Evolutionary conservation across 345 rosid species (phyloP).

Genomic region (Lagerstroemia speciosa): DNA sequence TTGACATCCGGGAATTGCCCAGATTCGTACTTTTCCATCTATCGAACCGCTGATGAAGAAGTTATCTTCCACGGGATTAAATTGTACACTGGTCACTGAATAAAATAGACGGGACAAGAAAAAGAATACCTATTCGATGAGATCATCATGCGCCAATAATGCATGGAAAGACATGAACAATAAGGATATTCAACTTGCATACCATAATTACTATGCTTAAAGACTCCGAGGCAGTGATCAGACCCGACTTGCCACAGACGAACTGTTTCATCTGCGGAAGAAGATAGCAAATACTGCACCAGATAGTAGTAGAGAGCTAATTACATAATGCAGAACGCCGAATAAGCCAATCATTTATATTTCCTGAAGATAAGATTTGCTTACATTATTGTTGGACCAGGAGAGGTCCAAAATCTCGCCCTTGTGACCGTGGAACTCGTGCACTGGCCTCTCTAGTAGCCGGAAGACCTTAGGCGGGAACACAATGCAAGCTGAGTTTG

Average conservation of each 20-base stretch:
- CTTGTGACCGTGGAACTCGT: slow-evolving; percentile 56
- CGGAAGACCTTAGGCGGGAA: slow-evolving; percentile 73
- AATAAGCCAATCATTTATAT: neutral
- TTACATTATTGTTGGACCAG: slow-evolving; percentile 75
- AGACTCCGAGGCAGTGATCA: slow-evolving; percentile 49
- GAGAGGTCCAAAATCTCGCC: slow-evolving; percentile 71
- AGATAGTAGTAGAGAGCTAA: slow-evolving; percentile 13
- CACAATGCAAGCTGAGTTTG: slow-evolving; percentile 71
- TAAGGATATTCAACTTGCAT: slow-evolving; percentile 5
- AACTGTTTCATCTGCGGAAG: slow-evolving; percentile 68
- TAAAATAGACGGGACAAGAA: neutral
- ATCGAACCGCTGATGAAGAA: slow-evolving; percentile 78
- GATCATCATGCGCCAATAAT: neutral
- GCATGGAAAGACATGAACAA: neutral
- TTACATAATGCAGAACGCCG: neutral
- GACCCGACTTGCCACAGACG: slow-evolving; percentile 68
- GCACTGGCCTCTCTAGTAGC: slow-evolving; percentile 60
- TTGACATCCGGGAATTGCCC: slow-evolving; percentile 52
- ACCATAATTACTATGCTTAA: slow-evolving; percentile 77
- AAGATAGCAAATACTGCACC: slow-evolving; percentile 69
- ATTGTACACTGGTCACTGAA: slow-evolving; percentile 78
- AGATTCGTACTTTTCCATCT: slow-evolving; percentile 82
- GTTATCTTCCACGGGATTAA: slow-evolving; percentile 66
- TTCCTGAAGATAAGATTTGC: slow-evolving; percentile 15
- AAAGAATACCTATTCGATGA: neutral